These are phyloP conservation scores for Citrus mangshanensis DNA, from an alignment of 345 rosid genomes.

Conservation along the genomic window DNA sequence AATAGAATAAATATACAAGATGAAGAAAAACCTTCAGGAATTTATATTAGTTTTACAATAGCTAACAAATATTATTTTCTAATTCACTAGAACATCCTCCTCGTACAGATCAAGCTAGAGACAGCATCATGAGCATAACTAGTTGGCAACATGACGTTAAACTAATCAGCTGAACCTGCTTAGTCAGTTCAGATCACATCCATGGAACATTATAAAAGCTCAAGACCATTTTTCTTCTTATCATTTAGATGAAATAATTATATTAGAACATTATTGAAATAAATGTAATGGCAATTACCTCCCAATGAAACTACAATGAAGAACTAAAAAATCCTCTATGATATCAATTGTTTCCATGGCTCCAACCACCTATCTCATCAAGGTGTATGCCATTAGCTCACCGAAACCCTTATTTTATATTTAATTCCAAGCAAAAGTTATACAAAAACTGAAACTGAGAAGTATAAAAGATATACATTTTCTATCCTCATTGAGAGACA, in stretches of 20 bases:
- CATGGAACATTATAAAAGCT: not conserved
- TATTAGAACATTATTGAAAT: not conserved
- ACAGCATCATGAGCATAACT: not conserved
- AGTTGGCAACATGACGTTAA: not conserved
- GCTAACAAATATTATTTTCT: not conserved
- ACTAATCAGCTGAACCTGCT: not conserved
- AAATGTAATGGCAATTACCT: not conserved
- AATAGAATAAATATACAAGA: not conserved
- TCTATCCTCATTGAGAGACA: not conserved
- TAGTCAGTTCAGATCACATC: not conserved
- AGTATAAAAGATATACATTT: not conserved
- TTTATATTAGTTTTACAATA: not conserved
- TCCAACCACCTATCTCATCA: not conserved
- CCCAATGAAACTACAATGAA: not conserved
- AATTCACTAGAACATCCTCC: not conserved
- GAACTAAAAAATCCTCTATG: not conserved
- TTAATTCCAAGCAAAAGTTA: not conserved
- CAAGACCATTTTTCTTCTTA: too few species aligned
- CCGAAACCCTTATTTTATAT: not conserved
- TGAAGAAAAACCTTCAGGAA: not conserved
- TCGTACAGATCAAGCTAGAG: not conserved
- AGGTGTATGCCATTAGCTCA: not conserved
- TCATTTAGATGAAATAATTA: not conserved
- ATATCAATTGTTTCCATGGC: not conserved
- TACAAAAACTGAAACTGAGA: not conserved